Percentiles rank a stretch among this genome's conserved stretches.
Conservation (phyloP, 1,284 basidiomycete species). For the Pseudozyma thailandica region DNA sequence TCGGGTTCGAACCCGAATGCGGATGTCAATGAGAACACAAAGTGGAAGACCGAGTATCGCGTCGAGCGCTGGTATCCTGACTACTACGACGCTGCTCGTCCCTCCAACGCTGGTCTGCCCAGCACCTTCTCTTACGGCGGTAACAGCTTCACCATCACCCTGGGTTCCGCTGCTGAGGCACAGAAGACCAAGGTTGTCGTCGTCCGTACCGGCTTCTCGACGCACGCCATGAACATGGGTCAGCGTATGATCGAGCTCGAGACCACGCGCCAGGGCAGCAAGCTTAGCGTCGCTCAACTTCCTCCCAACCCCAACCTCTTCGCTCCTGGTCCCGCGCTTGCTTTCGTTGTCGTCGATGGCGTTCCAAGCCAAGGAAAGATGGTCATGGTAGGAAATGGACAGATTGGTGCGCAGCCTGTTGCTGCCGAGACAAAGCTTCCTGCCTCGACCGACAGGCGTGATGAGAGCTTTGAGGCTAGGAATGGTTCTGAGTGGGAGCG, state of each 20-base stretch:
- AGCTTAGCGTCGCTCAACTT: slow-evolving; percentile 53
- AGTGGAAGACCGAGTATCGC: slow-evolving; percentile 54
- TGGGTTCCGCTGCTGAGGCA: slow-evolving; percentile 62
- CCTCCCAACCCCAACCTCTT: slow-evolving; percentile 64
- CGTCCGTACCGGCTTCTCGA: slow-evolving; percentile 88
- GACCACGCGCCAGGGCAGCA: slow-evolving; percentile 19
- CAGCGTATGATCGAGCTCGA: slow-evolving; percentile 70
- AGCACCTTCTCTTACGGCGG: slow-evolving; percentile 57
- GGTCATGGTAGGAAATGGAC: slow-evolving; percentile 62
- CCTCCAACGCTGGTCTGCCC: slow-evolving; percentile 47
- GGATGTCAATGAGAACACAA: slow-evolving; percentile 41
- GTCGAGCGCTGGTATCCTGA: slow-evolving; percentile 61
- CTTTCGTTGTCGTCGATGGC: slow-evolving; percentile 63
- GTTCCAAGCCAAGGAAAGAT: slow-evolving; percentile 62
- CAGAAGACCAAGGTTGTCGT: slow-evolving; percentile 75
- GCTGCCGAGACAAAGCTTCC: slow-evolving; percentile 25
- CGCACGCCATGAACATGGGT: slow-evolving; percentile 94
- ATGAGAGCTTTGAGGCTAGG: background rate
- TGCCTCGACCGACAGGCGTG: slow-evolving; percentile 6
- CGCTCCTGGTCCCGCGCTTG: slow-evolving; percentile 63
- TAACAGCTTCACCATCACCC: slow-evolving; percentile 44
- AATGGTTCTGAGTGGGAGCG: slow-evolving; percentile 13
- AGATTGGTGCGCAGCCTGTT: slow-evolving; percentile 50
- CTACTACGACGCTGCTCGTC: slow-evolving; percentile 56
- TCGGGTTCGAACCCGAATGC: slow-evolving; percentile 60